Percentiles rank a stretch among this genome's conserved stretches.
Evolutionary conservation across 1,139 yeast genomes (phyloP).

Genomic region (Yarrowia galli): DNA sequence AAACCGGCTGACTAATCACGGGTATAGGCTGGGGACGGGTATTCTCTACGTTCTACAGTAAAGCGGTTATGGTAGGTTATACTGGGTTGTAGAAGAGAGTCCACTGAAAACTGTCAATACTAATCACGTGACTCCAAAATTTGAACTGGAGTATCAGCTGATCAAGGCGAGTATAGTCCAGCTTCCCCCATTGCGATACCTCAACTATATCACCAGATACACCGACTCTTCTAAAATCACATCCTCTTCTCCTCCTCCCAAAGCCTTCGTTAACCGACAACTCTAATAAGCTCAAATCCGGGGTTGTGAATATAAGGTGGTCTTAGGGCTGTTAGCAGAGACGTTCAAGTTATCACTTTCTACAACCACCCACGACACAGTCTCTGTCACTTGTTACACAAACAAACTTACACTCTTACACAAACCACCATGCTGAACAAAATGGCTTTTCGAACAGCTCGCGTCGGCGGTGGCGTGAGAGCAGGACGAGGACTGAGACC

Average conservation of each 20-base stretch:
- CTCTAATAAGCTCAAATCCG: constrained; percentile 36
- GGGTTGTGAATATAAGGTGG: constrained; percentile 18
- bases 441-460: constrained; percentile 39
- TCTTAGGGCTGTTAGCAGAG: too few relatives aligned
- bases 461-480: constrained; percentile 17
- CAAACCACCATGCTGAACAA: constrained; percentile 22
- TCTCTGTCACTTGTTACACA: not conserved
- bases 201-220: not conserved
- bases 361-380: not conserved
- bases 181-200: too few relatives aligned
- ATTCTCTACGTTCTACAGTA: too few relatives aligned
- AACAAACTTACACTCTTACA: too few relatives aligned
- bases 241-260: constrained; percentile 10
- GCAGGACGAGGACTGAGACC: too few relatives aligned
- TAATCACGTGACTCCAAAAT: not conserved
- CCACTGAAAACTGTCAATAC: not conserved
- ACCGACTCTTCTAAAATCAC: not conserved
- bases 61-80: constrained; percentile 6
- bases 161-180: too few relatives aligned
- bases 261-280: constrained; percentile 38
- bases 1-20: not conserved
- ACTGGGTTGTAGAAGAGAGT: not conserved
- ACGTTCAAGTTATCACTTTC: too few relatives aligned
- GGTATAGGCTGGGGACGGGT: not conserved
- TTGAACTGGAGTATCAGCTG: too few relatives aligned